Evolutionary conservation across 1,139 yeast genomes (phyloP).

Genomic region (Taphrina wiesneri): DNA sequence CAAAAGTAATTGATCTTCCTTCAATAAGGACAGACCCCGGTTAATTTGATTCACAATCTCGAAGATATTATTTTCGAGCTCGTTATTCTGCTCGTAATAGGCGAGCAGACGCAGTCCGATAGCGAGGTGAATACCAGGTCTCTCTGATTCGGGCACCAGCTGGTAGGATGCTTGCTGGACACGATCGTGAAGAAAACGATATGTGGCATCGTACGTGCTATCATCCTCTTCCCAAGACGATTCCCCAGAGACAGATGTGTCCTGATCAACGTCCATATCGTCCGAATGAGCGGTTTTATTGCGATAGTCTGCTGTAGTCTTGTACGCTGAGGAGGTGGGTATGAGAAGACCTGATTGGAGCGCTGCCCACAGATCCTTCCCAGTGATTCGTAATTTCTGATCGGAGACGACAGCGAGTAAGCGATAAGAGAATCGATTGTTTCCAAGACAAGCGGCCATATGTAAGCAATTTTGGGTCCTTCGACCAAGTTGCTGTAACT

Average conservation of each 20-base stretch:
- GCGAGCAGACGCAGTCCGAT: slow-evolving; percentile 22
- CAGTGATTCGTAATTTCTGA: neutral
- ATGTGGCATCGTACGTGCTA: slow-evolving; percentile 9
- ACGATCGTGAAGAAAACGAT: slow-evolving; percentile 30
- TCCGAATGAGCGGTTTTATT: neutral
- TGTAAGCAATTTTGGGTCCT: slow-evolving; percentile 14
- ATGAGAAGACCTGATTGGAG: slow-evolving; percentile 23
- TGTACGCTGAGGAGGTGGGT: slow-evolving; percentile 24
- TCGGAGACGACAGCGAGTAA: slow-evolving; percentile 9
- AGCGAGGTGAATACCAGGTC: slow-evolving; percentile 20
- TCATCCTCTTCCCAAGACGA: slow-evolving; percentile 3
- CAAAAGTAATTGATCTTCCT: neutral
- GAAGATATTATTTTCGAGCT: slow-evolving; percentile 6
- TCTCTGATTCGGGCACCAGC: slow-evolving; percentile 8
- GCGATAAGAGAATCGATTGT: slow-evolving; percentile 22
- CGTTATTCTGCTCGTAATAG: neutral
- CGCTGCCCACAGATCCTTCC: slow-evolving; percentile 25
- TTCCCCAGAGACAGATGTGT: neutral
- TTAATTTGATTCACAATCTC: slow-evolving; percentile 32
- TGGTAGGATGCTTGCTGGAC: slow-evolving; percentile 32
- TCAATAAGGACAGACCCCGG: slow-evolving; percentile 12
- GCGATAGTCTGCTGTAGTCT: slow-evolving; percentile 2
- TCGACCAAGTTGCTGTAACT: neutral
- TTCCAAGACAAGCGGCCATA: slow-evolving; percentile 30
- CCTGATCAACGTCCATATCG: slow-evolving; percentile 7